Base-by-base conservation (phyloP, 73 alveolate genomes). In the Paramecium octaurelia region DNA sequence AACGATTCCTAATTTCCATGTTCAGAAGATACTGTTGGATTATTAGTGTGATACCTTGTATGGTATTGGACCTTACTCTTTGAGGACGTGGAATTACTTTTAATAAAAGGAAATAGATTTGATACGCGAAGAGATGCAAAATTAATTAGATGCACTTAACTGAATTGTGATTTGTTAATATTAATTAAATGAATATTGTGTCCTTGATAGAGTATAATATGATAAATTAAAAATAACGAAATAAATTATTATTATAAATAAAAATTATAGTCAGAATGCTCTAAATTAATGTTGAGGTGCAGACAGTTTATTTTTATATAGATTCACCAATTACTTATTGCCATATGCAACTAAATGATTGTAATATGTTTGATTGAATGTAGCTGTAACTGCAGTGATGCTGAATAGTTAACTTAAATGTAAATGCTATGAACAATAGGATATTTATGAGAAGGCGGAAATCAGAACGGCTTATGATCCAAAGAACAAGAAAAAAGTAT, bases 21-120 rank as follows among this genome's bases (percentile, higher is more conserved):
- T 80, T 3, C 10, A 46, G 24, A 44, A 80, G 18, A 23, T 80
- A 18, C 57, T 80, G 9, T 46, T 80, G 43, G 76, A 80, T 80
- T 43, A 40, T 80, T 40, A 64, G 44, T 42, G 91, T 24, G 46
- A 80, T 12, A 31, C 76, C 21, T 80, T 80, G 29, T 80, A 80
- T 80, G 91, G 91, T 9, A 46, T 80, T 18, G 91, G 91, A 11
- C 21, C 70, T 20, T 80, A 80, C 31, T 44, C 76, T 18, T 46
- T 80, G 20, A 80, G 91, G 44, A 80, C 91, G 20, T 80, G 91
- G 91, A 80, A 80, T 48, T 80, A 38, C 29, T 80, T 40, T 48
- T 14, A 40, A 27, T 21, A 40, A 23, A 48, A 80, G 16, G 91
- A 80, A 44, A 80, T 80, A n/a, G 76, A 80, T 42, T 43, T 80